Percentiles rank a stretch among this genome's conserved stretches.
These are phyloP conservation scores for Colletotrichum destructivum DNA, from an alignment of 2,329 filamentous ascomycete genomes.

Conservation along the genomic window DNA sequence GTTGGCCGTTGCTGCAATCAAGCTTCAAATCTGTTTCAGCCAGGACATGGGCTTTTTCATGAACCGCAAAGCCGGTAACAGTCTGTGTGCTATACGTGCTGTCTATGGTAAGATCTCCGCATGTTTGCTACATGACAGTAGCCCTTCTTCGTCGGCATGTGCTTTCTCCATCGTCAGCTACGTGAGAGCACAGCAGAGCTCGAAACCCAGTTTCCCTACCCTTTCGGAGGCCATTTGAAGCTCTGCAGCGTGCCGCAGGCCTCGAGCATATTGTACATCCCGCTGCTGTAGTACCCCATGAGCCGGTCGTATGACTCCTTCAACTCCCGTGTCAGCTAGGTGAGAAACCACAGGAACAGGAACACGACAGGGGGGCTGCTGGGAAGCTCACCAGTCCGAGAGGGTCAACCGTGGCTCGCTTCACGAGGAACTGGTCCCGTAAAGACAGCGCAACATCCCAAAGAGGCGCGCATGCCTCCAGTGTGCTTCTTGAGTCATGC, in stretches of 20 bases:
- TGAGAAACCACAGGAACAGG: too few relatives aligned
- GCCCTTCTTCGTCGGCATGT: neutral
- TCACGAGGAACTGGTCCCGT: neutral
- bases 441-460: neutral
- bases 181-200: neutral
- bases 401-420: neutral
- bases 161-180: neutral
- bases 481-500: neutral
- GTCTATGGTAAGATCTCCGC: neutral
- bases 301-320: neutral
- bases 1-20: neutral
- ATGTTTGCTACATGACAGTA: neutral
- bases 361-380: too few relatives aligned
- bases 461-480: neutral
- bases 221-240: slow-evolving; percentile 8
- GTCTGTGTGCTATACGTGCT: neutral
- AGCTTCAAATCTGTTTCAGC: slow-evolving; percentile 34
- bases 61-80: neutral
- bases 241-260: slow-evolving; percentile 1
- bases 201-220: neutral
- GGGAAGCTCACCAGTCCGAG: neutral
- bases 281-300: neutral
- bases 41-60: neutral
- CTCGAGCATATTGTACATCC: slow-evolving; percentile 11
- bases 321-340: neutral